Evolutionary conservation across 202 grass and related monocot species (phyloP), one percentile per base, ranked within the genome.

Genomic region (Musa balbisiana): DNA sequence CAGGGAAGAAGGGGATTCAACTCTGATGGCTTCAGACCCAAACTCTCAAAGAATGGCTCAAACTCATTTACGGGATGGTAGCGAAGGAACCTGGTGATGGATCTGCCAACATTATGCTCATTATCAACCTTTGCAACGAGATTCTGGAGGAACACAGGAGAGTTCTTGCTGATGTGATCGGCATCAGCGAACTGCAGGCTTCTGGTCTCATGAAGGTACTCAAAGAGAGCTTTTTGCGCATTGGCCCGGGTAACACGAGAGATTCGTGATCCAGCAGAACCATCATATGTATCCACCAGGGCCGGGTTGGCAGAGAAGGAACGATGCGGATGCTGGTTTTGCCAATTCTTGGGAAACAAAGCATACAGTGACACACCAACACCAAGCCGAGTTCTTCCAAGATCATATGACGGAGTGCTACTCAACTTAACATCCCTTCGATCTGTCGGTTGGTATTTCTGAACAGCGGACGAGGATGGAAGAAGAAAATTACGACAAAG

Each of bases 21-120:
- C 71, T 84, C 76, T 3, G 17, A 76, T 22, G 79, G 76, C 17
- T 73, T 67, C 27, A 87, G 78, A 51, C 88, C 84, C 27, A 90
- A 78, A 73, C 82, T 90, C 74, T 87, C 82, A 2, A 90, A 90
- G 58, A 90, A 87, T 10, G 88, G 84, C 71, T 90, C 88, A 17
- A 90, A 87, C 53, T 90, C 88, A 69, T 87, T 90, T 26, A 87
- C 82, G 3, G 84, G 79, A 49, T 85, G 78, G 59, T 82, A 90
- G 3, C 73, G 65, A 69, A 90, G 68, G 60, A 80, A 84, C 62
- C 79, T 82, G 11, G 75, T 15, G 11, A 89, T 27, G 29, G 77
- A 78, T 53, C 72, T 64, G 26, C 81, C 55, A 53, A 68, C 59
- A 69, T 79, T 59, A 17, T 58, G 25, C 1, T 84, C 72, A 17